A percentile compares a stretch with the other conserved stretches of the same genome.
Evolutionary conservation across 208 protist species (phyloP).

Genomic region (Lotmaria passim): DNA sequence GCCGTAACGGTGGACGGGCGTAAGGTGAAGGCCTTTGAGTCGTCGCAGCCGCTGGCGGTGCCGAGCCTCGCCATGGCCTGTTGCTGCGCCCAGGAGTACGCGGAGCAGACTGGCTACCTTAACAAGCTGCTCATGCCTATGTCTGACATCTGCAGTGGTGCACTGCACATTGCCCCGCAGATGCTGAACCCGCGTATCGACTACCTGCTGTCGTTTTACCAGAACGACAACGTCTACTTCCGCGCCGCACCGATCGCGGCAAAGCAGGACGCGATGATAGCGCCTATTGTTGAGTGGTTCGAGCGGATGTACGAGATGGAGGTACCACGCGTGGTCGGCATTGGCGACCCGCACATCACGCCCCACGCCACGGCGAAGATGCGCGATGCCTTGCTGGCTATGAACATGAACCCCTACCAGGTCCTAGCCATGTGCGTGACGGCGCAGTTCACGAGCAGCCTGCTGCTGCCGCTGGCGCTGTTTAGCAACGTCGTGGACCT

Average conservation of each 20-base stretch:
- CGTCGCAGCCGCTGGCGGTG: slow-evolving; percentile 65
- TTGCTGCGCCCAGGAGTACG: slow-evolving; percentile 88
- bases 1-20: slow-evolving; percentile 87
- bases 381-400: slow-evolving; percentile 69
- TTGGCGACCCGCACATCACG: slow-evolving; percentile 79
- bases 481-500: slow-evolving; percentile 80
- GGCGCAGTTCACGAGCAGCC: slow-evolving; percentile 92
- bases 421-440: slow-evolving; percentile 90
- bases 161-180: slow-evolving; percentile 84
- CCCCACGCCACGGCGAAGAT: slow-evolving; percentile 59
- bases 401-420: slow-evolving; percentile 93
- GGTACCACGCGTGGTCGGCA: slow-evolving; percentile 87
- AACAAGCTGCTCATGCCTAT: slow-evolving; percentile 93
- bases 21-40: slow-evolving; percentile 91
- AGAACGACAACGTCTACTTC: slow-evolving; percentile 94
- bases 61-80: slow-evolving; percentile 88
- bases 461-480: slow-evolving; percentile 88
- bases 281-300: slow-evolving; percentile 86
- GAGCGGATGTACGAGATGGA: slow-evolving; percentile 63
- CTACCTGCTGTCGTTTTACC: slow-evolving; percentile 92
- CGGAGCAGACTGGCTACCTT: slow-evolving; percentile 79
- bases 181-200: slow-evolving; percentile 89
- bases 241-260: slow-evolving; percentile 69
- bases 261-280: slow-evolving; percentile 79
- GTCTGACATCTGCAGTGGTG: slow-evolving; percentile 88